Conservation (phyloP, 768 basidiomycete species). For the Russula virescens region DNA sequence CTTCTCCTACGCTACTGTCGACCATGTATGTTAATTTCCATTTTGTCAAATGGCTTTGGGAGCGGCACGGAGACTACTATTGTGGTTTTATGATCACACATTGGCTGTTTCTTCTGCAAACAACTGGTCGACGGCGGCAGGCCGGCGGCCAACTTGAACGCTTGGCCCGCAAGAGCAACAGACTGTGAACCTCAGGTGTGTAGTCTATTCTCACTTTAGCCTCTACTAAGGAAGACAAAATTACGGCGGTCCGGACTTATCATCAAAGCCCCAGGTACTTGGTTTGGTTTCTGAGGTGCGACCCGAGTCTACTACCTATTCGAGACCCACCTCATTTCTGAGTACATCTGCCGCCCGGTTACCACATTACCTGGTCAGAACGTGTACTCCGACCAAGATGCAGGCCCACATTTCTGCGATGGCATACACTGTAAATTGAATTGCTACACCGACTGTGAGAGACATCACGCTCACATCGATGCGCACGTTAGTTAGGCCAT, state of each 20-base stretch:
- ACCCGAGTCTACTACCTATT: neutral
- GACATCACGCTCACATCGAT: slow-evolving; percentile 19
- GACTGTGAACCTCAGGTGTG: too few relatives aligned
- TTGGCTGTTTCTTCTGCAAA: too few relatives aligned
- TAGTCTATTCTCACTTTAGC: too few relatives aligned
- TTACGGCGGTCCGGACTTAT: neutral
- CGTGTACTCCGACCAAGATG: neutral
- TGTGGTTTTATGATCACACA: too few relatives aligned
- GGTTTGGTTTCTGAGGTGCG: neutral
- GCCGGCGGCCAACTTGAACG: too few relatives aligned
- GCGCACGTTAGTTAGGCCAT: slow-evolving; percentile 20
- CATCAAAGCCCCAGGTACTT: neutral
- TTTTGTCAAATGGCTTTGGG: too few relatives aligned
- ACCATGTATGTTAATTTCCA: too few relatives aligned
- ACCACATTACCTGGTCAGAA: neutral
- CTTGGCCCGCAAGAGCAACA: too few relatives aligned
- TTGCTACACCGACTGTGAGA: slow-evolving; percentile 22
- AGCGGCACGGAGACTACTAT: too few relatives aligned
- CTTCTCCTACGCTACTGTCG: too few relatives aligned
- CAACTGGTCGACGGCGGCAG: too few relatives aligned
- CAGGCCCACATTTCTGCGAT: slow-evolving; percentile 19
- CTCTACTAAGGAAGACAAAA: neutral
- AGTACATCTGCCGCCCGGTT: slow-evolving; percentile 21
- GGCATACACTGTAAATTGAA: slow-evolving; percentile 20
- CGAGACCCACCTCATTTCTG: slow-evolving; percentile 17